Evolutionary conservation across 768 basidiomycete genomes (phyloP).

Genomic region (Steccherinum ochraceum): DNA sequence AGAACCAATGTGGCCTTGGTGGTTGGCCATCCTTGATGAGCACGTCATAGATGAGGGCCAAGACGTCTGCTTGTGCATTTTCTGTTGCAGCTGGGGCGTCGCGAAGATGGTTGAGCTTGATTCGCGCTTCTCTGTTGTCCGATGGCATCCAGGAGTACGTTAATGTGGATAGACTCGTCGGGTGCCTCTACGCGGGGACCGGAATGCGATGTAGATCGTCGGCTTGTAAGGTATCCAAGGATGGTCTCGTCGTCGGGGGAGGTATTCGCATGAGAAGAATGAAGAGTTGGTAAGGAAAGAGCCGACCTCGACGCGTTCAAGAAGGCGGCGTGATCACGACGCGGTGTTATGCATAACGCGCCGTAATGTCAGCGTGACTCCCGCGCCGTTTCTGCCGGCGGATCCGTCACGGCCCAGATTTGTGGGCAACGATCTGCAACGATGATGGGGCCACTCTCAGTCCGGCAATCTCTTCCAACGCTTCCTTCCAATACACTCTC

Average conservation of each 20-base stretch:
- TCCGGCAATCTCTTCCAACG: too few relatives aligned
- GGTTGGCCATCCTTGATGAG: conserved; percentile 38
- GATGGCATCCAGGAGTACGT: not conserved
- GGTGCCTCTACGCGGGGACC: too few relatives aligned
- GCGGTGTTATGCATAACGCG: not conserved
- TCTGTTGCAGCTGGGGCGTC: conserved; percentile 51
- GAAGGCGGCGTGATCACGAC: too few relatives aligned
- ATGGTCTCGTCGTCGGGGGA: too few relatives aligned
- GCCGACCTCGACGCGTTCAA: too few relatives aligned
- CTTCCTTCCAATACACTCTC: not conserved
- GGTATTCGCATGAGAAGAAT: too few relatives aligned
- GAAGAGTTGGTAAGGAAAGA: not conserved
- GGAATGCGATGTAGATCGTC: too few relatives aligned
- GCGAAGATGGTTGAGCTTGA: conserved; percentile 46
- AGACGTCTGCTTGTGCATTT: conserved; percentile 39
- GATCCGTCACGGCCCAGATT: not conserved
- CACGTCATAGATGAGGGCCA: conserved; percentile 46
- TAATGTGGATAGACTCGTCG: too few relatives aligned
- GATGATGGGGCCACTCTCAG: not conserved
- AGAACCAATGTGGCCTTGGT: conserved; percentile 70
- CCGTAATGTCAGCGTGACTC: not conserved
- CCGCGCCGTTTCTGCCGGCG: not conserved
- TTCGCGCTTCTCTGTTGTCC: not conserved
- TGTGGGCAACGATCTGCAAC: too few relatives aligned
- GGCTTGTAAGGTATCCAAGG: too few relatives aligned